A percentile compares a stretch with the other conserved stretches of the same genome.
Evolutionary conservation across 495 filamentous ascomycete genomes (phyloP).

Genomic region (Penicillium coffeae): DNA sequence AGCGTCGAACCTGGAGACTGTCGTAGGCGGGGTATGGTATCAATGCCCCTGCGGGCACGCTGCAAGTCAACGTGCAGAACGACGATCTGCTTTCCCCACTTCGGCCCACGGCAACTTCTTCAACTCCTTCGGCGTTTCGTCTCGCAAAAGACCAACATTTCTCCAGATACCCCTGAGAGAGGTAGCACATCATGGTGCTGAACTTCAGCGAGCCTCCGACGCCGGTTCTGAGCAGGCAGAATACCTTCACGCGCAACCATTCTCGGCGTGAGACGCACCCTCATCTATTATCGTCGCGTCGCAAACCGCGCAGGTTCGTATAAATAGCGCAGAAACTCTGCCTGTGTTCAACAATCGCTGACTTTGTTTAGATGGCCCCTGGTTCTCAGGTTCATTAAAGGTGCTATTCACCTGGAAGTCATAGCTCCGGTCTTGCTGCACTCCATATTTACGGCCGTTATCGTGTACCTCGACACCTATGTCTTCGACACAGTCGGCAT

Average conservation of each 20-base stretch:
- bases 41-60: neutral
- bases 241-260: conserved; percentile 27
- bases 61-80: conserved; percentile 2
- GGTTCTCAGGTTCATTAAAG: conserved; percentile 71
- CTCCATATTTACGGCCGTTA: conserved; percentile 57
- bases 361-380: conserved; percentile 57
- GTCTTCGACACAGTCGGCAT: conserved; percentile 54
- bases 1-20: no score
- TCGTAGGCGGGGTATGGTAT: no score
- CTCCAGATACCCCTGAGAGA: neutral
- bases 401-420: conserved; percentile 66
- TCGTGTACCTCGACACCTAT: conserved; percentile 60
- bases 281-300: conserved; percentile 42
- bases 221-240: conserved; percentile 37
- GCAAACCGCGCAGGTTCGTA: conserved; percentile 51
- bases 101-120: neutral
- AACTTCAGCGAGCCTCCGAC: conserved; percentile 38
- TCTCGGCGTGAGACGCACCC: conserved; percentile 34
- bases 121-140: no score
- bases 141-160: no score
- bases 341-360: neutral
- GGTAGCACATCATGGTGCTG: conserved; percentile 18
- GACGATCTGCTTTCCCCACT: conserved; percentile 5
- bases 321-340: neutral
- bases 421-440: conserved; percentile 61